Evolutionary conservation across 169 alveolate genomes (phyloP).

Genomic region (Theileria sp.): DNA sequence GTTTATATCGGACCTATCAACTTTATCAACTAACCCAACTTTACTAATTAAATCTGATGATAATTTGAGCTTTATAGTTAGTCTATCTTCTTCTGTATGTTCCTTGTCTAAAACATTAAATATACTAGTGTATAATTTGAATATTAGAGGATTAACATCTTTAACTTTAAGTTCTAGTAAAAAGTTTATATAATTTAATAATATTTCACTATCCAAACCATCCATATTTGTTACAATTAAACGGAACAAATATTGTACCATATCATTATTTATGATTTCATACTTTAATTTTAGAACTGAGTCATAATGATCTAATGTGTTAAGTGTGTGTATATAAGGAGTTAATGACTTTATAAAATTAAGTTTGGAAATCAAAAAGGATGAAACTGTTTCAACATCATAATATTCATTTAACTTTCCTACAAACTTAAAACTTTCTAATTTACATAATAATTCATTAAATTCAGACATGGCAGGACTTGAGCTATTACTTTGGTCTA

Average conservation of each 20-base stretch:
- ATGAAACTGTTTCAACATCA: neutral
- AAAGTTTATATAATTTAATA: neutral
- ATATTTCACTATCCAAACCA: neutral
- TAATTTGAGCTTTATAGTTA: neutral
- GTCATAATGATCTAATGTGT: neutral
- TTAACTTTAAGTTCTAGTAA: neutral
- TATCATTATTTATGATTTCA: neutral
- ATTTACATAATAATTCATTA: constrained; percentile 19
- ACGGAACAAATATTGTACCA: neutral
- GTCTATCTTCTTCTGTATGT: neutral
- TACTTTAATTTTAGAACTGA: neutral
- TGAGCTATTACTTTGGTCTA: neutral
- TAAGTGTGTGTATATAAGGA: neutral
- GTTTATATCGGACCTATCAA: neutral
- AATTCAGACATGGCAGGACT: neutral
- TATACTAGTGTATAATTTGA: neutral
- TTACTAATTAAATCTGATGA: neutral
- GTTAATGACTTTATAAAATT: neutral
- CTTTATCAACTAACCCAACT: neutral
- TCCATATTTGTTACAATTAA: neutral
- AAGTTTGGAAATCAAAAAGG: neutral
- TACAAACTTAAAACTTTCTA: constrained; percentile 24
- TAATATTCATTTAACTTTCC: constrained; percentile 19
- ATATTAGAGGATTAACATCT: neutral
- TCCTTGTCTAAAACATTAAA: neutral